phyloP scores from a whole-genome alignment of 176 grass and related monocot species.

The Saccharum officinarum region DNA sequence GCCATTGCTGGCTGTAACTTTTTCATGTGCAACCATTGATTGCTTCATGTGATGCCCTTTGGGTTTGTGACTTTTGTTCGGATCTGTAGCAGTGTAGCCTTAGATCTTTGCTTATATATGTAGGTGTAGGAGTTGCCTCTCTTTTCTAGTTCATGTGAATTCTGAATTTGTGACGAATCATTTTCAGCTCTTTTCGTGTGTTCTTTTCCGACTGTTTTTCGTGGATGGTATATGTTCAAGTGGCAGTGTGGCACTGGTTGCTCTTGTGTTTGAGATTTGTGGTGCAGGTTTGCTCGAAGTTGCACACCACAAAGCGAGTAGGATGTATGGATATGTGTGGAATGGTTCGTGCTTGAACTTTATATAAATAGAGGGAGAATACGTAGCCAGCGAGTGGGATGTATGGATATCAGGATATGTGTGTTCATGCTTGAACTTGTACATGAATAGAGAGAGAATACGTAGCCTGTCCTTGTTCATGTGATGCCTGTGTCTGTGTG shows the following conservation, averaged over 20 bases:
- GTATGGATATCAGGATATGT: not conserved
- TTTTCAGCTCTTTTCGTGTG: not conserved
- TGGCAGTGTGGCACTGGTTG: not conserved
- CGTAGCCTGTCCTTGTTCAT: not conserved
- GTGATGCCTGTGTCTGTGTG: conserved; percentile 1
- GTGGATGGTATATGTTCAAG: not conserved
- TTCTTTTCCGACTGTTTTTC: not conserved
- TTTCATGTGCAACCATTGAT: conserved; percentile 45
- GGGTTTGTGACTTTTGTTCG: conserved; percentile 17
- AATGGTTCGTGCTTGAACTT: not conserved
- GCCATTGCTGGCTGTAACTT: conserved; percentile 9
- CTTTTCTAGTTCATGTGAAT: conserved; percentile 6
- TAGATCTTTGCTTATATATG: not conserved
- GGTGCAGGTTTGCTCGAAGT: not conserved
- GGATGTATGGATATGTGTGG: not conserved
- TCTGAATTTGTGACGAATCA: not conserved
- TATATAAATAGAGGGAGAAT: not conserved
- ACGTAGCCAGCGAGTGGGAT: not conserved
- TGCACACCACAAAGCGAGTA: not conserved
- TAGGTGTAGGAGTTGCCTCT: not conserved
- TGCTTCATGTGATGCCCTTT: conserved; percentile 38
- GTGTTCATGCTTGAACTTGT: not conserved
- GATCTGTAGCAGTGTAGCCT: conserved; percentile 7
- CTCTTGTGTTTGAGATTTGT: not conserved
- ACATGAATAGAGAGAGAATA: not conserved